Conservation (phyloP, 225 moss, liverwort and hornwort genomes). For the Marchantia paleacea region DNA sequence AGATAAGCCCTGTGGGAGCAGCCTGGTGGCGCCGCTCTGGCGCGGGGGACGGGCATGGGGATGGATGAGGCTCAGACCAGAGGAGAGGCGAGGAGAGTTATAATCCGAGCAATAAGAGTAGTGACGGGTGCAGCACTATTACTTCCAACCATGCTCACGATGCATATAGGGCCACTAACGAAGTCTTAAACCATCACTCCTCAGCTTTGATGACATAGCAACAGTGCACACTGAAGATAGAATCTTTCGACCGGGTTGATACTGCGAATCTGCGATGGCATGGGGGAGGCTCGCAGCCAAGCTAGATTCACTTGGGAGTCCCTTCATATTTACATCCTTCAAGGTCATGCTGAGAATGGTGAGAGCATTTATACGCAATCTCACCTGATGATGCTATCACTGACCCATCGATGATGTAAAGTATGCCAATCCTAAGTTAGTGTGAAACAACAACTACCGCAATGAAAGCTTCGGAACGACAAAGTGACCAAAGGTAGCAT, state of each 20-base stretch:
- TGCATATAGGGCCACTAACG: background rate
- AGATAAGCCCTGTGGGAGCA: too few relatives aligned
- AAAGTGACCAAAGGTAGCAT: background rate
- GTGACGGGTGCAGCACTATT: background rate
- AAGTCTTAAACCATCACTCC: background rate
- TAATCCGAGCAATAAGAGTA: background rate
- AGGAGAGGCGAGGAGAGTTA: background rate
- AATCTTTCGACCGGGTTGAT: background rate
- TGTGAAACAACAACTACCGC: slow-evolving; percentile 13
- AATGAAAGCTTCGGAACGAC: slow-evolving; percentile 1
- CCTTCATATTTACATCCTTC: background rate
- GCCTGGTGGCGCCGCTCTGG: too few relatives aligned
- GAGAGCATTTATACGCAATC: slow-evolving; percentile 4
- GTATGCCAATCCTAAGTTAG: slow-evolving; percentile 4
- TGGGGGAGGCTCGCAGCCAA: background rate
- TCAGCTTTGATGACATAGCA: background rate
- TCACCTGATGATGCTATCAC: slow-evolving; percentile 7
- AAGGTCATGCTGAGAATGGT: slow-evolving; percentile 13
- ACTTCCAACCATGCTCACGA: background rate
- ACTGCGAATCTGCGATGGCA: background rate
- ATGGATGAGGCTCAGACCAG: too few relatives aligned
- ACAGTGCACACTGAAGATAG: background rate
- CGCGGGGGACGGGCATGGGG: background rate
- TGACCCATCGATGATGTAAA: slow-evolving; percentile 6
- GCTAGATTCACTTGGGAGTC: background rate